A percentile compares a stretch with the other conserved stretches of the same genome.
Evolutionary conservation across 2,329 filamentous ascomycete genomes (phyloP).

Genomic region (Diaporthe sp.): DNA sequence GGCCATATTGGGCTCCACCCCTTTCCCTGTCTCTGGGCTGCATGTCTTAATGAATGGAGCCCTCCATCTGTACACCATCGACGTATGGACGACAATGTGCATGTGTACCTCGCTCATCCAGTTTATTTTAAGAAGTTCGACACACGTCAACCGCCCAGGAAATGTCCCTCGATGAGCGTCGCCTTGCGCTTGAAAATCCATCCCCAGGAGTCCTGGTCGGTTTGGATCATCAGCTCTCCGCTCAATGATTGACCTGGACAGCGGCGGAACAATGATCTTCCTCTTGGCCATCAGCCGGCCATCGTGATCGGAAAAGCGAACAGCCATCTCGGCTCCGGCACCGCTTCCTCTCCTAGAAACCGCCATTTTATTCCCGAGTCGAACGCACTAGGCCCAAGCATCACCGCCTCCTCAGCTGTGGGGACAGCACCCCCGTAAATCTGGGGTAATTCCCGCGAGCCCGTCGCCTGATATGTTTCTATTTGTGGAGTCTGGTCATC

Average conservation of each 20-base stretch:
- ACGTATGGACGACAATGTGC: not conserved
- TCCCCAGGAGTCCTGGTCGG: not conserved
- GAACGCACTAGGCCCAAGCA: not conserved
- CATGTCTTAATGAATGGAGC: slow-evolving; percentile 21
- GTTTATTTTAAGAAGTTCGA: not conserved
- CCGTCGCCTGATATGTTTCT: slow-evolving; percentile 20
- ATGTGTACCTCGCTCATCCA: not conserved
- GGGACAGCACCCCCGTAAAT: slow-evolving; percentile 8
- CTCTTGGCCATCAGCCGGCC: not conserved
- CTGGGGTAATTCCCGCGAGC: slow-evolving; percentile 25
- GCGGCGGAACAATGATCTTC: slow-evolving; percentile 15
- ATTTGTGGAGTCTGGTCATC: slow-evolving; percentile 24
- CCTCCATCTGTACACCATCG: slow-evolving; percentile 13
- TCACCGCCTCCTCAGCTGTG: slow-evolving; percentile 2
- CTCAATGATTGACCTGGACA: not conserved
- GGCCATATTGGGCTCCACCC: slow-evolving; percentile 29
- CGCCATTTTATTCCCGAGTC: slow-evolving; percentile 9
- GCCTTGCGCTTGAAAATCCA: not conserved
- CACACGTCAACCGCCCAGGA: not conserved
- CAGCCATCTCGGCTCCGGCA: slow-evolving; percentile 13
- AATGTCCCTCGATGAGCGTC: not conserved
- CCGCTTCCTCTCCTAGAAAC: not conserved
- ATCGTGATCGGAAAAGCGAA: slow-evolving; percentile 4
- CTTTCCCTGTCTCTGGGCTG: not conserved
- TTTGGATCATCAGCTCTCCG: not conserved